Evolutionary conservation across 2,329 filamentous ascomycete species (phyloP), one percentile per base, ranked within the genome.

Genomic region (Pseudogymnoascus sp.): DNA sequence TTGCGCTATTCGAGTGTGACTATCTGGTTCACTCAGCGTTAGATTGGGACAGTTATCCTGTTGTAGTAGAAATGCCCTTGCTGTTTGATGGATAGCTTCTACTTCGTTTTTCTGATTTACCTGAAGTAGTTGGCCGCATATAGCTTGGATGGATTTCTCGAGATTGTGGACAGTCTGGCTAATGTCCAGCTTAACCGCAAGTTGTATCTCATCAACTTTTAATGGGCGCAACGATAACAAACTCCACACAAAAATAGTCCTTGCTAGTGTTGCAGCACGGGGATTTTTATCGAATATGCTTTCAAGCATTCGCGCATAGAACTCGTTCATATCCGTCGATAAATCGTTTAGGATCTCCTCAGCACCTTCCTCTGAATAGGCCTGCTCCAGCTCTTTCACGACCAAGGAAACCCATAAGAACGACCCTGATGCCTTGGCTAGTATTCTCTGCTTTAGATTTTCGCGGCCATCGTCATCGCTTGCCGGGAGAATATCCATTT

Each of bases 341-440:
- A 77, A 70, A 0, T 66, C 64, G 26, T 72, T 64, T 0, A 77
- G 69, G 18, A 74, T 68, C 14, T 69, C 21, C n/a, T 69, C 21
- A 16, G 73, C 71, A 5, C 68, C 70, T 29, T 72, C 67, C 2
- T 67, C 51, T 0, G 67, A 65, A 37, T 70, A 71, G 1, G 70
- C 68, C 4, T 68, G 54, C 29, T 69, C 65, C 1, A 76, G 66
- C 51, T 75, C 69, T 26, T 73, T 68, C 18, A 76, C 6, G 2
- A 75, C 74, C 2, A 76, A 64, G 8, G 61, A 34, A 2, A 71
- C 69, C 74, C 74, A 76, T 0, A 76, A 63, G 57, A 76, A 76
- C 31, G 65, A 74, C 4, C 68, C 72, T 23, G 67, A 66, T 4
- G 73, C 72, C 60, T 70, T 72, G 7, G 14, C 18, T 2, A 74